phyloP scores from a whole-genome alignment of 108 stramenopile genomes.

The Cylindrotheca closterium region DNA sequence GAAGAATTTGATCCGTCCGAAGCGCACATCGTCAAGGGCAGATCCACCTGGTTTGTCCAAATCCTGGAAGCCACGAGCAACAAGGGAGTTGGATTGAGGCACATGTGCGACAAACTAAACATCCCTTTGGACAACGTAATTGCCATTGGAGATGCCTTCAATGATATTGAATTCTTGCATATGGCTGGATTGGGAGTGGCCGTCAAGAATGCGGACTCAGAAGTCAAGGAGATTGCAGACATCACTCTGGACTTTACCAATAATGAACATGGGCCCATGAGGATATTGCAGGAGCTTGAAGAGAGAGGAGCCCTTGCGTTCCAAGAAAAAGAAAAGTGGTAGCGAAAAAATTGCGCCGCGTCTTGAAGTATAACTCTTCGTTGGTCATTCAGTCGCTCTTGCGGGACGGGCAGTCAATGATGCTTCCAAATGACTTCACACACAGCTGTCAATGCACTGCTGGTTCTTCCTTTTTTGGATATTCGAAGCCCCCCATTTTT shows the following conservation, averaged over 20 bases:
- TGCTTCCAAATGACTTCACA: no score
- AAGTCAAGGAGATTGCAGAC: constrained; percentile 54
- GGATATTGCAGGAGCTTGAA: constrained; percentile 31
- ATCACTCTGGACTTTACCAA: constrained; percentile 55
- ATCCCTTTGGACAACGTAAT: constrained; percentile 42
- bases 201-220: constrained; percentile 71
- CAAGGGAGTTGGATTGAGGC: constrained; percentile 57
- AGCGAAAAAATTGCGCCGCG: no score
- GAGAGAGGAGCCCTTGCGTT: neutral
- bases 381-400: no score
- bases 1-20: constrained; percentile 9
- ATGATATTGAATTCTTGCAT: constrained; percentile 71
- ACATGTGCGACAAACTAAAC: constrained; percentile 44
- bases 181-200: constrained; percentile 65
- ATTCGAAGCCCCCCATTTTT: no score
- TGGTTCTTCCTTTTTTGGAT: no score
- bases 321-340: no score
- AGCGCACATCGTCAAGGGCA: constrained; percentile 35
- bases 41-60: constrained; percentile 55
- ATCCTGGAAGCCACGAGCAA: constrained; percentile 42
- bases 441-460: no score
- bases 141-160: constrained; percentile 82
- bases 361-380: no score
- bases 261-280: constrained; percentile 68
- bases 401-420: no score